Evolutionary conservation across 257 asterid genomes (phyloP).

Genomic region (Solanum commersonii): DNA sequence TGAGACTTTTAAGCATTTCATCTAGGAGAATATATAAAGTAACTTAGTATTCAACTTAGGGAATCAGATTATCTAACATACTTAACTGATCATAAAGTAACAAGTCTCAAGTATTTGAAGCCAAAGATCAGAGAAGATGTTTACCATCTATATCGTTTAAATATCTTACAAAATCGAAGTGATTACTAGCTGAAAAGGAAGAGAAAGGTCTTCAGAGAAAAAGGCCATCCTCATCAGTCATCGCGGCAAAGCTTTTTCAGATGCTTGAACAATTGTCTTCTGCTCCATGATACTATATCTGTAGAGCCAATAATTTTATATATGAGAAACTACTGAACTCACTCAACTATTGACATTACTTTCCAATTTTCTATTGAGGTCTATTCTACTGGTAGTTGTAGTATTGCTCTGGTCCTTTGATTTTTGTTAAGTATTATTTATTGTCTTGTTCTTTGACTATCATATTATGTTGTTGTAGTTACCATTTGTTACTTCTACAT

Average conservation of each 20-base stretch:
- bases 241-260: neutral
- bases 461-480: neutral
- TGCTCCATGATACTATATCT: neutral
- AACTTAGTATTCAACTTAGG: neutral
- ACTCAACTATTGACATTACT: neutral
- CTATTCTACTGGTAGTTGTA: neutral
- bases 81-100: neutral
- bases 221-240: neutral
- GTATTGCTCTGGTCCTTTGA: neutral
- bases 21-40: neutral
- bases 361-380: neutral
- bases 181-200: neutral
- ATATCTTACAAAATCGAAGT: neutral
- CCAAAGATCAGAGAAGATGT: neutral
- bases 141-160: neutral
- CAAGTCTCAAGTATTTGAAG: neutral
- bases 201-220: neutral
- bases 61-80: neutral
- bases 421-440: too few relatives aligned
- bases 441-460: neutral
- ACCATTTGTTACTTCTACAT: neutral
- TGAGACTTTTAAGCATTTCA: neutral
- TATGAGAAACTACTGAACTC: neutral
- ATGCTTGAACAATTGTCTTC: neutral
- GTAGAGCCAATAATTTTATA: neutral